A percentile compares a stretch with the other conserved stretches of the same genome.
Conservation (phyloP, 2,329 filamentous ascomycete genomes). For the Akanthomyces muscarius region DNA sequence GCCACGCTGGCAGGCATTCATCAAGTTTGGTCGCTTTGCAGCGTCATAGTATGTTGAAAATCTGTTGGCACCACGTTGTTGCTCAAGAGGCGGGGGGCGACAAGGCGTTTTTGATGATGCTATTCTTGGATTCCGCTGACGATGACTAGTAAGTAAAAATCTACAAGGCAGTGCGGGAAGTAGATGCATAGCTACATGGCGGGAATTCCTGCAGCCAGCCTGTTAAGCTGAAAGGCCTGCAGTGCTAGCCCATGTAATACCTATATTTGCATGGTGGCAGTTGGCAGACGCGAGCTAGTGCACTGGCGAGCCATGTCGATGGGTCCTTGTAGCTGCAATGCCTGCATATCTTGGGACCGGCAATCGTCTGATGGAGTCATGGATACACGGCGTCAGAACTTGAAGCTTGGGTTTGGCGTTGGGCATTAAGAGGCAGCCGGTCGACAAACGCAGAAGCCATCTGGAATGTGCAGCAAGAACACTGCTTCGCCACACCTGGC, state of each 20-base stretch:
- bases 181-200: background rate
- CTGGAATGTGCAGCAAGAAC: background rate
- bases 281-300: conserved; percentile 3
- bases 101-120: background rate
- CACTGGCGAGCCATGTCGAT: conserved; percentile 1
- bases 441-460: conserved; percentile 3
- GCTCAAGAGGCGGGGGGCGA: background rate
- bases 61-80: conserved; percentile 3
- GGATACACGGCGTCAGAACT: conserved; percentile 23
- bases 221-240: conserved; percentile 12
- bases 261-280: conserved; percentile 1
- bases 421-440: conserved; percentile 16
- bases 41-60: background rate
- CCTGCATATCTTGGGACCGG: conserved; percentile 19
- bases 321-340: conserved; percentile 11
- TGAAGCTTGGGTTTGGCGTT: conserved; percentile 16
- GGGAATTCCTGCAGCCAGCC: background rate
- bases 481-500: conserved; percentile 37
- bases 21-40: background rate
- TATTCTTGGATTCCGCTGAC: conserved; percentile 7
- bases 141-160: background rate
- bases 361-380: background rate
- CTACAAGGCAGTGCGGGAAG: background rate
- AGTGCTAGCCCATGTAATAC: background rate
- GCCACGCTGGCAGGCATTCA: conserved; percentile 11